Evolutionary conservation across 2,329 filamentous ascomycete species (phyloP), one percentile per base, ranked within the genome.

Genomic region (Neonectria hederae): DNA sequence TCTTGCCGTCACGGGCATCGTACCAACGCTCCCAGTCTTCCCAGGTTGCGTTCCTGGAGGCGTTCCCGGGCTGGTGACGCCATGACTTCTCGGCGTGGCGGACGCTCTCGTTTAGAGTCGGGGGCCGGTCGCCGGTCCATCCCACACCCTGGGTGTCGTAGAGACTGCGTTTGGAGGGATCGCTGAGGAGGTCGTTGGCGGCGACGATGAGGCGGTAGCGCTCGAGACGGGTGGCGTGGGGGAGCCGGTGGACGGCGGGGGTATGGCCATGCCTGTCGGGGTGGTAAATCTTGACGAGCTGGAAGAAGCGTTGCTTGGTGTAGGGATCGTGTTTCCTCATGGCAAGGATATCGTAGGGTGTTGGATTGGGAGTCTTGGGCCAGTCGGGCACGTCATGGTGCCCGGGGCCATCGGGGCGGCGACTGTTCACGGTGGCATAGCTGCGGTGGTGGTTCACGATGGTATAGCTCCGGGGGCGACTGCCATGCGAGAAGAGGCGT

Each of bases 251-350:
- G 51, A 69, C 58, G 43, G 69, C 55, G 13, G 65, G 32, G 53
- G 62, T 38, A 67, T 82, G 78, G 66, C 63, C 67, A 65, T 81
- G 83, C 63, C 87, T 87, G 78, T 99, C 96, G 0, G 96, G 96
- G 76, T 99, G 96, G 81, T 99, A 99, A 51, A 97, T 84, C 82
- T 98, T 99, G 62, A 97, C 96, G 56, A 99, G 87, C 75, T 95
- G 87, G 79, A 97, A 96, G 84, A 94, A 99, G 64, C 89, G 89
- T 46, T 85, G 81, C 79, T 99, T 98, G 66, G 87, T 90, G 78
- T 99, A 98, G 2, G 89, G 86, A 14, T 88, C 89, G 62, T 83
- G 82, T 70, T 82, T 86, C 57, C 78, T 73, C 52, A 82, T 78
- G 65, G 86, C 83, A 74, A 98, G 90, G 75, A 99, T 92, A 74